Evolutionary conservation across 2,329 filamentous ascomycete species (phyloP).

Genomic region (Talaromyces verruculosus): DNA sequence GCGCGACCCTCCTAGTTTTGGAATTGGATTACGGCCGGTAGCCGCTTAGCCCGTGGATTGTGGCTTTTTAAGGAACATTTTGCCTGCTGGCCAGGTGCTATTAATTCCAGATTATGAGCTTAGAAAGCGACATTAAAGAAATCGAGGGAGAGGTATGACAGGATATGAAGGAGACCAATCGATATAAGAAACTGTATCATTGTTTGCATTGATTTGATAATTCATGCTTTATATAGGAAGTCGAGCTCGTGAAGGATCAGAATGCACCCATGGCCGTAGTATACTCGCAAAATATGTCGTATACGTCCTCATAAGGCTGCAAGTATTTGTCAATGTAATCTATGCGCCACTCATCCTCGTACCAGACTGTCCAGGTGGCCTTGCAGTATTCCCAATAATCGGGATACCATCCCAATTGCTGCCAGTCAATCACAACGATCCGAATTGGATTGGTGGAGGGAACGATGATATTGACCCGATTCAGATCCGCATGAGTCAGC

Average conservation of each 20-base stretch:
- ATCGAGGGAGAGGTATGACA: no score
- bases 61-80: no score
- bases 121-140: no score
- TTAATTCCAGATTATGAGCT: no score
- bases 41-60: no score
- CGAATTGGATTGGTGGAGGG: constrained; percentile 25
- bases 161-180: no score
- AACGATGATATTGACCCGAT: constrained; percentile 35
- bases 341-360: constrained; percentile 22
- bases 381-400: constrained; percentile 40
- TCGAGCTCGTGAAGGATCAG: neutral
- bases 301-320: neutral
- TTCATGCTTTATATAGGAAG: no score
- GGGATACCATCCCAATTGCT: constrained; percentile 35
- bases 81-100: no score
- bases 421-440: constrained; percentile 33
- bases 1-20: no score
- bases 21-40: no score
- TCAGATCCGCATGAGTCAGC: constrained; percentile 37
- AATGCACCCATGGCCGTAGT: neutral
- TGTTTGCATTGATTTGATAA: no score
- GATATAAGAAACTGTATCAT: no score
- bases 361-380: constrained; percentile 28
- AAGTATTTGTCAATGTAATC: neutral
- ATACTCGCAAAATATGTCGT: neutral